Conservation (phyloP, 257 asterid species). For the Perilla frutescens region DNA sequence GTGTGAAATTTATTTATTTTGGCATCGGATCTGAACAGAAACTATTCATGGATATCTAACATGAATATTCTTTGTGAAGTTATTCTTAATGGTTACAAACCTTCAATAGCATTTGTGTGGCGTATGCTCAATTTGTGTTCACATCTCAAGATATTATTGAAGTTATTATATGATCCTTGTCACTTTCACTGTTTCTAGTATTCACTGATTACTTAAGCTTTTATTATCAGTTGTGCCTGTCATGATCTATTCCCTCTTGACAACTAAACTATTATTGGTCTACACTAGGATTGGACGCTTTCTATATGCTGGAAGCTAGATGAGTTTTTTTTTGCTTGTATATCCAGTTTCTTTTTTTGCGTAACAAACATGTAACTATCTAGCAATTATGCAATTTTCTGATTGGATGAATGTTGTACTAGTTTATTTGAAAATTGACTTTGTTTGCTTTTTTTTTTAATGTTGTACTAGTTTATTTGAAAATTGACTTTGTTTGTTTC, state of each 20-base stretch:
- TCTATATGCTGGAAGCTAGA: slow-evolving; percentile 15
- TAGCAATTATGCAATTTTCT: neutral
- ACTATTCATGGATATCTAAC: slow-evolving; percentile 14
- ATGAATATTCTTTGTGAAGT: slow-evolving; percentile 18
- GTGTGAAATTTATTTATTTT: neutral
- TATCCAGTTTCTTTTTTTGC: neutral
- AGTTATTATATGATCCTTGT: neutral
- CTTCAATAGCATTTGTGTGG: neutral
- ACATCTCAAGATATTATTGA: slow-evolving; percentile 19
- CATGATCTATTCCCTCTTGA: slow-evolving; percentile 4
- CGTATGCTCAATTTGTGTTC: slow-evolving; percentile 7
- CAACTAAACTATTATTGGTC: neutral
- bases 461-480: too few relatives aligned
- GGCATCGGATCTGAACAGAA: neutral
- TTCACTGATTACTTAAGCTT: neutral
- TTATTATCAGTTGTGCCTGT: neutral
- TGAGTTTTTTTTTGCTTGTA: neutral
- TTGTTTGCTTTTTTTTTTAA: too few relatives aligned
- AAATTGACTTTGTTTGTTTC: too few relatives aligned
- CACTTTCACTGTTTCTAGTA: slow-evolving; percentile 25
- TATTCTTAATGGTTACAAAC: slow-evolving; percentile 28
- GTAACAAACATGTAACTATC: neutral
- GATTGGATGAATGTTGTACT: neutral
- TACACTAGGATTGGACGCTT: slow-evolving; percentile 22
- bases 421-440: too few relatives aligned